Base-by-base conservation (phyloP, 2,329 filamentous ascomycete genomes). In the Alternaria longipes region DNA sequence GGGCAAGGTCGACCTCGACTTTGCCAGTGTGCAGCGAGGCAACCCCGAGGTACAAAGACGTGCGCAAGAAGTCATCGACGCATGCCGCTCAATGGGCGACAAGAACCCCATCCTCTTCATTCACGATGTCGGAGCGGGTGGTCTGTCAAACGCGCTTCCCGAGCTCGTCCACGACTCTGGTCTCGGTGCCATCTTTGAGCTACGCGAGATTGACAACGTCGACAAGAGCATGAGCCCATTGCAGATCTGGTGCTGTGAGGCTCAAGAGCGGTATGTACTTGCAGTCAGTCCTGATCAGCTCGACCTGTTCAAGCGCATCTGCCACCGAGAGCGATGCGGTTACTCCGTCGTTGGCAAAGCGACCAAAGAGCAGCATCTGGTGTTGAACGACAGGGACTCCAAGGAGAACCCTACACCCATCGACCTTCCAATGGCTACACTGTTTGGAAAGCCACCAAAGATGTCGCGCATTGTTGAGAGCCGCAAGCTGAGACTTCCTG, bases 41-140 rank as follows among this genome's bases (percentile, higher is more conserved):
- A 99, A 99, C 75, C 94, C 95, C 1, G 95, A 99, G 81, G 94
- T 98, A 79, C 93, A 99, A 80, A 87, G 95, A 64, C 87, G 95
- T 70, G 95, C 94, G 2, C 95, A 99, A 81, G 97, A 98, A 87
- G 95, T 99, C 66, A 99, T 99, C 80, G 95, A 98, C 79, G 90
- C 93, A 5, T 99, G 95, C 78, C 89, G 91, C 28, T 90, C 92
- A 3, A 86, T 98, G 71, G 94, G 94, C 16, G 83, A 89, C 4
- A 84, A 93, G 65, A 98, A 91, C 75, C 95, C 95, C 0, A 98
- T 99, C 69, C 90, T 92, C 57, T 94, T 98, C 82, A 98, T 99
- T 66, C 95, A 99, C 78, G 95, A 99, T 75, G 95, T 99, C 46
- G 95, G 95, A 64, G 95, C 95, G 52, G 95, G 95, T 73, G 95